A percentile compares a stretch with the other conserved stretches of the same genome.
Conservation (phyloP, 1,284 basidiomycete species). For the Xerocomus nothofagi region DNA sequence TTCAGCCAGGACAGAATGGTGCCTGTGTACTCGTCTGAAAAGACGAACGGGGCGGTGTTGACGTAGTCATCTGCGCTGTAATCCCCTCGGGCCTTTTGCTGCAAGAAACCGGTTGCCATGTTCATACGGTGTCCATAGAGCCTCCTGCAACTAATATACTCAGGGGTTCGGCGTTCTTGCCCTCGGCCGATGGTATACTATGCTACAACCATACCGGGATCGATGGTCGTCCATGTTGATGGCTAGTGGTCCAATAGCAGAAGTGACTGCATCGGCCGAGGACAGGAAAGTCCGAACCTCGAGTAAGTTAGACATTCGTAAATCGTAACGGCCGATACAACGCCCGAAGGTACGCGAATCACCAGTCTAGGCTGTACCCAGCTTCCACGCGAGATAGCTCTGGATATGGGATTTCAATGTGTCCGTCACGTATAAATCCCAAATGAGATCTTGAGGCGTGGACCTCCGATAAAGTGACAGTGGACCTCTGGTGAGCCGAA, state of each 20-base stretch:
- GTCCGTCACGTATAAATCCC: background rate
- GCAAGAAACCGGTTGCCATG: conserved; percentile 13
- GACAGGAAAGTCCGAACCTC: conserved; percentile 12
- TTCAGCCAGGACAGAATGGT: conserved; percentile 65
- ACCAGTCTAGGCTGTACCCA: too few species aligned
- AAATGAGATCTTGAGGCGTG: background rate
- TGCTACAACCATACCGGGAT: too few species aligned
- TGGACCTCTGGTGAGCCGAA: background rate
- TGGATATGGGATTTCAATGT: background rate
- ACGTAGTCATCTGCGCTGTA: conserved; percentile 61
- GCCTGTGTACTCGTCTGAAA: conserved; percentile 62
- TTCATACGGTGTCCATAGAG: background rate
- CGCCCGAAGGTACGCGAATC: background rate
- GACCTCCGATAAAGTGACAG: background rate
- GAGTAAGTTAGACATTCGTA: background rate
- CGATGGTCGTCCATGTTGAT: background rate
- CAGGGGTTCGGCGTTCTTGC: conserved; percentile 15
- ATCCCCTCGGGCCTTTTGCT: conserved; percentile 10
- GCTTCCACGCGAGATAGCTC: background rate
- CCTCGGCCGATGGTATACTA: conserved; percentile 26
- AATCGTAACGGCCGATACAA: too few species aligned
- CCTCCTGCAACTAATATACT: conserved; percentile 5
- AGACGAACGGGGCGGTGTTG: conserved; percentile 67
- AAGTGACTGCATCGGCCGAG: conserved; percentile 21
- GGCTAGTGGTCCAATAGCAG: too few species aligned